A percentile compares a stretch with the other conserved stretches of the same genome.
Evolutionary conservation across 352 stramenopile genomes (phyloP).

Genomic region (Phytophthora syringae): DNA sequence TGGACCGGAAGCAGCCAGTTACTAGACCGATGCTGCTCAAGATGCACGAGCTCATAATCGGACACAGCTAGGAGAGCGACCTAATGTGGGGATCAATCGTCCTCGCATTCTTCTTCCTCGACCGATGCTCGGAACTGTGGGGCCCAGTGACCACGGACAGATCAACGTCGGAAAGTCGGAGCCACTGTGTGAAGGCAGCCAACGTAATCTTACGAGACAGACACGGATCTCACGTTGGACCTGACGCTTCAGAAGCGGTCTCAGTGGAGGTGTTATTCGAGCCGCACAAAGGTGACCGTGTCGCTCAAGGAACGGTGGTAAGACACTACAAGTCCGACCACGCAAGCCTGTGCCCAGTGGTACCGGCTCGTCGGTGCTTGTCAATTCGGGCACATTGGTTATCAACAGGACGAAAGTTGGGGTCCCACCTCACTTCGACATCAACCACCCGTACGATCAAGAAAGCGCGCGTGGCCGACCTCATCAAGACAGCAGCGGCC

Average conservation of each 20-base stretch:
- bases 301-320: slow-evolving; percentile 3
- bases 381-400: slow-evolving; percentile 4
- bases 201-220: slow-evolving; percentile 7
- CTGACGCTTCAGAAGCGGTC: neutral
- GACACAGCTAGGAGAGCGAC: neutral
- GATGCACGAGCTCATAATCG: slow-evolving; percentile 24
- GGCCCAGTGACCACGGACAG: slow-evolving; percentile 8
- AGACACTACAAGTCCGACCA: slow-evolving; percentile 23
- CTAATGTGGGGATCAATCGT: slow-evolving; percentile 2
- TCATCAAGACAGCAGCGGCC: slow-evolving; percentile 28
- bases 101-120: slow-evolving; percentile 13
- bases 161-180: neutral
- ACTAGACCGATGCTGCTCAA: slow-evolving; percentile 40
- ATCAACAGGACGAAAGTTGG: slow-evolving; percentile 1
- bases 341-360: slow-evolving; percentile 23
- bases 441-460: slow-evolving; percentile 18
- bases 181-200: slow-evolving; percentile 3
- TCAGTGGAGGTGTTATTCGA: slow-evolving; percentile 7
- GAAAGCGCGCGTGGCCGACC: slow-evolving; percentile 12
- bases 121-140: slow-evolving; percentile 33
- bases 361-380: slow-evolving; percentile 22
- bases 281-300: slow-evolving; percentile 17
- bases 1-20: slow-evolving; percentile 43
- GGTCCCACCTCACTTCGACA: slow-evolving; percentile 22
- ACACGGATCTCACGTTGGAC: neutral